Conservation (phyloP, 768 basidiomycete species). For the Cubamyces lactineus region DNA sequence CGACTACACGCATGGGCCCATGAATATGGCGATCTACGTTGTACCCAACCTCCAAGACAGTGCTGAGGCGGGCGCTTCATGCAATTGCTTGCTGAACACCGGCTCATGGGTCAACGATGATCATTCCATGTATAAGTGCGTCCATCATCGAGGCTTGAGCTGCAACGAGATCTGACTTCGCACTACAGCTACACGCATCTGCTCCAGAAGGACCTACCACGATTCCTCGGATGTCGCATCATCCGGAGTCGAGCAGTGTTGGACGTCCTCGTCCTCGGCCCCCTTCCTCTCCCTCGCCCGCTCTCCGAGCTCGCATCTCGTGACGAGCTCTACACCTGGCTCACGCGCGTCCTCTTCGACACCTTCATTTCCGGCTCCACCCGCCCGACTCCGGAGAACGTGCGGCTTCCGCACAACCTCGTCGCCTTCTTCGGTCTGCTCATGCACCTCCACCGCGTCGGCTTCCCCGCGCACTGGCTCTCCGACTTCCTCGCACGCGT, state of each 20-base stretch:
- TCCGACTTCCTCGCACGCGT: slow-evolving; percentile 33
- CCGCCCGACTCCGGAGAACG: slow-evolving; percentile 26
- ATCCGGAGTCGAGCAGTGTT: slow-evolving; percentile 19
- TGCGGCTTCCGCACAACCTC: slow-evolving; percentile 39
- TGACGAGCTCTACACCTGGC: slow-evolving; percentile 36
- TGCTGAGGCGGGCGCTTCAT: slow-evolving; percentile 31
- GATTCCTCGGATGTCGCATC: slow-evolving; percentile 34
- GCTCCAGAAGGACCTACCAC: slow-evolving; percentile 32
- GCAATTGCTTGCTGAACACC: slow-evolving; percentile 37
- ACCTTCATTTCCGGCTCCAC: slow-evolving; percentile 32
- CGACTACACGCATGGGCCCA: slow-evolving; percentile 39
- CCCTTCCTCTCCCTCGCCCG: slow-evolving; percentile 11
- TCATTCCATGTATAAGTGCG: slow-evolving; percentile 37
- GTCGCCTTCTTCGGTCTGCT: slow-evolving; percentile 38
- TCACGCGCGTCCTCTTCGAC: slow-evolving; percentile 36
- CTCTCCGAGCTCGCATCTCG: slow-evolving; percentile 27
- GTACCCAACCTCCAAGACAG: slow-evolving; percentile 33
- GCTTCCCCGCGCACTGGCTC: slow-evolving; percentile 42
- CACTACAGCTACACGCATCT: slow-evolving; percentile 35
- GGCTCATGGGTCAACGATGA: slow-evolving; percentile 36
- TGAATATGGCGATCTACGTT: slow-evolving; percentile 34
- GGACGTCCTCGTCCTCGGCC: slow-evolving; percentile 3
- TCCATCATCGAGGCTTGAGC: not conserved
- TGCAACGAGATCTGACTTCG: not conserved
- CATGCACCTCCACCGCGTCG: slow-evolving; percentile 36